Evolutionary conservation across 2,329 filamentous ascomycete species (phyloP).

Genomic region (Colletotrichum spaethianum): DNA sequence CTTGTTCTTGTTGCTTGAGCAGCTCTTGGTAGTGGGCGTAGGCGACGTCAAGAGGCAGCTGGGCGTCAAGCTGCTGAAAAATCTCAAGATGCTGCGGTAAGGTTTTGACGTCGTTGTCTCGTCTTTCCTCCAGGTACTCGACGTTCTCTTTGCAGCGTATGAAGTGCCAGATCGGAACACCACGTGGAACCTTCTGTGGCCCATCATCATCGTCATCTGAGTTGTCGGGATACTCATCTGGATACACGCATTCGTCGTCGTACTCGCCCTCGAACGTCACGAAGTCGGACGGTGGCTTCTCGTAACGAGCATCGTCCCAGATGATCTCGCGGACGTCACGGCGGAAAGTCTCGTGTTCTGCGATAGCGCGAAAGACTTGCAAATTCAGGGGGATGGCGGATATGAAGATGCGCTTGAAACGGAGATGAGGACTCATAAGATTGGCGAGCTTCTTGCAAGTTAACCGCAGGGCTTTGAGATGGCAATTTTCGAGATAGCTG

Average conservation of each 20-base stretch:
- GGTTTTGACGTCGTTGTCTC: neutral
- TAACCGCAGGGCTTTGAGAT: constrained; percentile 26
- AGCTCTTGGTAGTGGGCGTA: constrained; percentile 52
- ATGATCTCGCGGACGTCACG: constrained; percentile 54
- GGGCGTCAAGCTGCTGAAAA: constrained; percentile 6
- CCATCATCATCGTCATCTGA: constrained; percentile 4
- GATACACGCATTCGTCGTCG: neutral
- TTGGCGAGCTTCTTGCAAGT: constrained; percentile 7
- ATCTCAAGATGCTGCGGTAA: neutral
- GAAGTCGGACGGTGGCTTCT: neutral
- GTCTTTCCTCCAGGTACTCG: neutral
- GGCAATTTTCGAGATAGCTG: neutral
- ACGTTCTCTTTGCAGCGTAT: neutral
- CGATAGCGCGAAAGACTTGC: constrained; percentile 52
- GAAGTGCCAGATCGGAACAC: constrained; percentile 5
- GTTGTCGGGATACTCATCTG: neutral
- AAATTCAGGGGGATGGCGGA: constrained; percentile 57
- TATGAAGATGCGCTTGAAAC: constrained; percentile 52
- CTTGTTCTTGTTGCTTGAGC: constrained; percentile 49
- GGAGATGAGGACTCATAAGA: neutral
- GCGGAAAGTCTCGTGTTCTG: constrained; percentile 52
- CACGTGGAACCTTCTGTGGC: neutral
- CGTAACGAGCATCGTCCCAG: constrained; percentile 52
- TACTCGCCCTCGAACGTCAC: neutral
- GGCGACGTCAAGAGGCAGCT: constrained; percentile 19